phyloP scores from a whole-genome alignment of 1,284 basidiomycete genomes.

The Pholiota adiposa region DNA sequence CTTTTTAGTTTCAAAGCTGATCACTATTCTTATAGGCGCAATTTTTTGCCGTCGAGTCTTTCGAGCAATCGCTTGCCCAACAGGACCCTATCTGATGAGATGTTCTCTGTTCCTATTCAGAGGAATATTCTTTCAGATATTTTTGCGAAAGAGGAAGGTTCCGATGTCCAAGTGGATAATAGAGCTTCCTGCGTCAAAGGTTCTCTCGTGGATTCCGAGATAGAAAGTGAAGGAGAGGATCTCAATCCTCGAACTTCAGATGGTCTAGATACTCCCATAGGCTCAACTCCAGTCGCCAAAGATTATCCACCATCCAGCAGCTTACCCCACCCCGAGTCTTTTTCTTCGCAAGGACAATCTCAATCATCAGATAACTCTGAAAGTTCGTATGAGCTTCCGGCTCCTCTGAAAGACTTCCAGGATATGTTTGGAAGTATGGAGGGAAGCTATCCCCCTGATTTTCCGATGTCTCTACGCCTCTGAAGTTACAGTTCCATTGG shows the following conservation, averaged over 20 bases:
- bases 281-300: neutral
- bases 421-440: constrained; percentile 45
- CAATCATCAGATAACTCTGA: neutral
- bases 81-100: constrained; percentile 19
- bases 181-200: constrained; percentile 12
- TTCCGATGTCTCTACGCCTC: constrained; percentile 47
- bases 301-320: neutral
- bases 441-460: constrained; percentile 48
- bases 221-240: neutral
- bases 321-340: neutral
- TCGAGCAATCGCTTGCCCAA: neutral
- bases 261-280: neutral
- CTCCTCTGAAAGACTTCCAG: constrained; percentile 37
- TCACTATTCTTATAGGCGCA: neutral
- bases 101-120: constrained; percentile 23
- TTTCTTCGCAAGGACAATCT: neutral
- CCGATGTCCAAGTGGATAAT: neutral
- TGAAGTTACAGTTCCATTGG: neutral
- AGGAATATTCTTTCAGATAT: constrained; percentile 20
- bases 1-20: neutral
- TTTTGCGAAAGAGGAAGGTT: constrained; percentile 16
- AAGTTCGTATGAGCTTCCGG: constrained; percentile 24
- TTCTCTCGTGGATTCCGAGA: constrained; percentile 28
- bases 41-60: too few relatives aligned
- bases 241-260: neutral